phyloP scores from a whole-genome alignment of 1,284 basidiomycete species.

The Fomitopsis schrenkii region DNA sequence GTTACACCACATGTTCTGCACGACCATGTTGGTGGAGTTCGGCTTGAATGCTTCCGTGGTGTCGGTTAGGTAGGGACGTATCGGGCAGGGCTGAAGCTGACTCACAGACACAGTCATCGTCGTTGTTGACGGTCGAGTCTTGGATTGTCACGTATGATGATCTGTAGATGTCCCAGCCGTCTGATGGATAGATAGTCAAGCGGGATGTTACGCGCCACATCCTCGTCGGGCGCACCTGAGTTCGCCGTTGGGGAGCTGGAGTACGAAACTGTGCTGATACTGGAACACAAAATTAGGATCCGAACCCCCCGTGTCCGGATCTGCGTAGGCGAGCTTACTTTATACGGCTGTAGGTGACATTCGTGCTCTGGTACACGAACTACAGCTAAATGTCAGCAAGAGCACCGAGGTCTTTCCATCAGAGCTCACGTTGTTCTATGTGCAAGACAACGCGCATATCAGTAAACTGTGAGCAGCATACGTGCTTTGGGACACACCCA shows the following conservation, averaged over 20 bases:
- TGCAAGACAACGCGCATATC: background rate
- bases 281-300: constrained; percentile 2
- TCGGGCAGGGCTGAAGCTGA: background rate
- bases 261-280: constrained; percentile 26
- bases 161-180: constrained; percentile 65
- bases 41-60: constrained; percentile 49
- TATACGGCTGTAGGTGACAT: constrained; percentile 29
- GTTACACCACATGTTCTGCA: constrained; percentile 56
- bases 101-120: constrained; percentile 55
- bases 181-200: constrained; percentile 19
- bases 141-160: constrained; percentile 47
- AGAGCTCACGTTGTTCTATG: constrained; percentile 32
- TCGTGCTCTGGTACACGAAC: constrained; percentile 30
- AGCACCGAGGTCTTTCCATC: background rate
- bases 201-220: background rate
- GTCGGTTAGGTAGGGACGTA: background rate
- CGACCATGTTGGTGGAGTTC: constrained; percentile 58
- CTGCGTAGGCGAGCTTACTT: constrained; percentile 15
- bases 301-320: background rate
- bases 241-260: constrained; percentile 13
- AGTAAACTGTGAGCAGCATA: background rate
- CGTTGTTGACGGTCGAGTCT: constrained; percentile 54
- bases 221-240: background rate
- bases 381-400: constrained; percentile 1
- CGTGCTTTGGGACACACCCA: constrained; percentile 22